Evolutionary conservation across 177 flowering plant genomes (phyloP).

Genomic region (Tripterygium wilfordii): DNA sequence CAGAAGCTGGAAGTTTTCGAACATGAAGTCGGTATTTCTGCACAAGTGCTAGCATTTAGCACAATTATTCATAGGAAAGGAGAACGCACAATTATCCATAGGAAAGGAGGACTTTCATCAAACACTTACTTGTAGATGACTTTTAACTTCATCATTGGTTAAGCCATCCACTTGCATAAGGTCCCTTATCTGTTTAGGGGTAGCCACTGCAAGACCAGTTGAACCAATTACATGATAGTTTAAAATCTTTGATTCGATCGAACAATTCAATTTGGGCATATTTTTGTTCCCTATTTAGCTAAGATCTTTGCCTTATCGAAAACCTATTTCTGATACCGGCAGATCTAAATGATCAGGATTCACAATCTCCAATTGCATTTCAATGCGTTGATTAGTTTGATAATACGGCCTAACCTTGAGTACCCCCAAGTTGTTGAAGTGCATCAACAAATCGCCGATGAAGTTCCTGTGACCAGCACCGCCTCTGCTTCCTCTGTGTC

Average conservation of each 20-base stretch:
- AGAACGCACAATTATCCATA: neutral
- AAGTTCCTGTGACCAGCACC: slow-evolving; percentile 64
- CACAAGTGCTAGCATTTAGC: too few relatives aligned
- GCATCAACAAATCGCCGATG: slow-evolving; percentile 47
- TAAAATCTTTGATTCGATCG: too few relatives aligned
- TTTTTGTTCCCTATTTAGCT: too few relatives aligned
- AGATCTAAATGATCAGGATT: too few relatives aligned
- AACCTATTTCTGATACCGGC: too few relatives aligned
- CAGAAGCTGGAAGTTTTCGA: slow-evolving; percentile 19
- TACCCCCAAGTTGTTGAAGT: slow-evolving; percentile 54
- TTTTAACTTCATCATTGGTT: slow-evolving; percentile 75
- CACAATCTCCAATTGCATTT: too few relatives aligned
- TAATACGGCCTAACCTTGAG: slow-evolving; percentile 43
- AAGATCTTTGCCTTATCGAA: too few relatives aligned
- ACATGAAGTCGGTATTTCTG: slow-evolving; percentile 52
- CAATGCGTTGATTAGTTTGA: too few relatives aligned
- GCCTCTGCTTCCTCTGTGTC: slow-evolving; percentile 33
- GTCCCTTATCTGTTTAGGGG: slow-evolving; percentile 69
- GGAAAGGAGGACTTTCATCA: neutral
- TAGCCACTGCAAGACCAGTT: slow-evolving; percentile 38
- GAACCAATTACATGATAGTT: neutral
- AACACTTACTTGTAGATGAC: slow-evolving; percentile 58
- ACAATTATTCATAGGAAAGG: too few relatives aligned
- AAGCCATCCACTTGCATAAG: slow-evolving; percentile 75
- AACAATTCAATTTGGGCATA: too few relatives aligned